Base-by-base conservation (phyloP, 257 asterid species). In the Solanum megistacrolobum region DNA sequence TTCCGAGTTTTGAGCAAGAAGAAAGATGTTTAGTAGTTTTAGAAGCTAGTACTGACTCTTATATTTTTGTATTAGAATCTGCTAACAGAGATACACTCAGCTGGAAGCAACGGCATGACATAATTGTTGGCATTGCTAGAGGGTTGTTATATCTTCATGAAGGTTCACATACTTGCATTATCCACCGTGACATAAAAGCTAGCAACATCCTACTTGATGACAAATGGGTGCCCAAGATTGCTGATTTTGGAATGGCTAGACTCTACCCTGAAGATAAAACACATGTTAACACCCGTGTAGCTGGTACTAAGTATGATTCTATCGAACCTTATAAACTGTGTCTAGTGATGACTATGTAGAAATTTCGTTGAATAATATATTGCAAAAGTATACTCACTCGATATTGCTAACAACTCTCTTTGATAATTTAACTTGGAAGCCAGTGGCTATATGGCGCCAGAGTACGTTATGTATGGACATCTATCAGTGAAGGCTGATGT, bases 361-460 rank as follows among this genome's bases (percentile, higher is more conserved):
- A 14, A 36, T 84, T 65, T 65, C 20, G 52, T 60, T 21, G 32
- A 60, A 83, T 23, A 32, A 60, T 32, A 43, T 82, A 46, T 82
- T 82, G 69, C 66, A 16, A 1, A 48, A 18, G 7, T 2, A n/a
- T 1, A 20, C 41, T 82, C 68, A 10, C 20, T 48, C 29, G 2
- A 32, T 23, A 21, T 86, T 46, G 31, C 16, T 86, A 7, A 12
- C 34, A 5, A 23, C 82, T 52, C 83, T 71, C 41, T 76, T 9
- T 34, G 31, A 65, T 69, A 32, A 48, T 39, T 88, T 87, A 52
- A 84, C 90, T 88, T 89, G 88, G 84, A 89, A 88, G 89, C 93
- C 93, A 97, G 99, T 85, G 99, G 99, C 87, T 96, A 97, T 92
- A 94, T 96, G 99, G 99, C 99, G 29, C 99, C 99, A 2, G 99